Evolutionary conservation across 345 rosid genomes (phyloP).

Genomic region (Eutrema yunnanense): DNA sequence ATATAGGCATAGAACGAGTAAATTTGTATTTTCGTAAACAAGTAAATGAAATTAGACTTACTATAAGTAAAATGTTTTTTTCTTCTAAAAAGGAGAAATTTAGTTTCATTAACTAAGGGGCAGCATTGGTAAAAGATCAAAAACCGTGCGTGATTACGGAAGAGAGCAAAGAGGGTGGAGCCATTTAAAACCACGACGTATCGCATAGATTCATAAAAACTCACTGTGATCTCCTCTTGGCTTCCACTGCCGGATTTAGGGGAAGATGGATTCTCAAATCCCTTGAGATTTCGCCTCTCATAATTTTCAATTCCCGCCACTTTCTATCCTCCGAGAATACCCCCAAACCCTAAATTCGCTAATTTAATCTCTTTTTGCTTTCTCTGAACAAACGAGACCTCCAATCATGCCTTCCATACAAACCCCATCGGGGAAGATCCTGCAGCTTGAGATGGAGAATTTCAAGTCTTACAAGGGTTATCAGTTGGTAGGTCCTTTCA

Average conservation of each 20-base stretch:
- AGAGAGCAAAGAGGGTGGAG: neutral
- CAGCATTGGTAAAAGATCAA: too few relatives aligned
- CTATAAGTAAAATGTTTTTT: too few relatives aligned
- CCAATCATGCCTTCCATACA: conserved; percentile 60
- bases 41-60: too few relatives aligned
- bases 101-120: too few relatives aligned
- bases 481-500: conserved; percentile 86
- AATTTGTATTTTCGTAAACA: too few relatives aligned
- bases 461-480: conserved; percentile 96
- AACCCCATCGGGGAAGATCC: conserved; percentile 63
- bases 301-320: conserved; percentile 21
- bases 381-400: neutral
- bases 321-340: neutral
- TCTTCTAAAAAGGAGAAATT: too few relatives aligned
- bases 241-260: conserved; percentile 24
- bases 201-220: neutral
- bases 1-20: too few relatives aligned
- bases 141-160: neutral
- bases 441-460: conserved; percentile 78
- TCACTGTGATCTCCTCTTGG: conserved; percentile 2
- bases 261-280: conserved; percentile 12
- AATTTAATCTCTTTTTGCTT: neutral
- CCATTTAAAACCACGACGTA: neutral
- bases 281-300: conserved; percentile 6
- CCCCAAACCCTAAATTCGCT: conserved; percentile 28